phyloP scores from a whole-genome alignment of 805 yeast species.

The Yamadazyma philogaea region DNA sequence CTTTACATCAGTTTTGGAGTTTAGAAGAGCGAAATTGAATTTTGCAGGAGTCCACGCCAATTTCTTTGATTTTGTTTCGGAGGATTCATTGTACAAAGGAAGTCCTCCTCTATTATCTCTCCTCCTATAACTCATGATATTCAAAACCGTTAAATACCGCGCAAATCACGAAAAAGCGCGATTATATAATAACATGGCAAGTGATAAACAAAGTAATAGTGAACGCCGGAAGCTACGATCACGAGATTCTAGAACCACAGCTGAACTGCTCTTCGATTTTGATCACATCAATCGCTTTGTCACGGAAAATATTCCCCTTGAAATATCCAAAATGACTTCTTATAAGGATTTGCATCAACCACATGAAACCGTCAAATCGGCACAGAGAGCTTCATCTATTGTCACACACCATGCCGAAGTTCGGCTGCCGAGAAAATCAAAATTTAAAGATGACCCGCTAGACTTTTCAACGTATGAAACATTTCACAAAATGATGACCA shows the following conservation, averaged over 20 bases:
- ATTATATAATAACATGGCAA: background rate
- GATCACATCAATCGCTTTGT: conserved; percentile 26
- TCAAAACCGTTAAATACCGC: background rate
- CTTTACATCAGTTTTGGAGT: conserved; percentile 1
- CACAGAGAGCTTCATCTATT: background rate
- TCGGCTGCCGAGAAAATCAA: conserved; percentile 12
- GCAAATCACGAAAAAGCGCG: conserved; percentile 1
- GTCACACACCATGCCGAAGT: background rate
- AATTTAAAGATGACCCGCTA: conserved; percentile 37
- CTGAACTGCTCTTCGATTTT: conserved; percentile 28
- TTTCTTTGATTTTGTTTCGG: background rate
- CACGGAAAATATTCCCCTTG: conserved; percentile 18
- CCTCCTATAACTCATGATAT: conserved; percentile 21
- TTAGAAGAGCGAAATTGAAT: background rate
- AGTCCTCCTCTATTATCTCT: conserved; percentile 16
- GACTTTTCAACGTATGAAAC: conserved; percentile 40
- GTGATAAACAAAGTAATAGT: conserved; percentile 6
- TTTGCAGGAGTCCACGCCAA: background rate
- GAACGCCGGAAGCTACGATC: conserved; percentile 25
- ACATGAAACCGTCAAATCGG: background rate
- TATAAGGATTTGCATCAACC: background rate
- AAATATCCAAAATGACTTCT: conserved; percentile 5
- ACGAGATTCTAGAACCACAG: conserved; percentile 7
- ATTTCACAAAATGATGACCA: conserved; percentile 59
- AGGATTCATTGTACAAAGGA: background rate